A percentile compares a stretch with the other conserved stretches of the same genome.
phyloP scores from a whole-genome alignment of 345 rosid species.

The Aquilaria yunnanensis region DNA sequence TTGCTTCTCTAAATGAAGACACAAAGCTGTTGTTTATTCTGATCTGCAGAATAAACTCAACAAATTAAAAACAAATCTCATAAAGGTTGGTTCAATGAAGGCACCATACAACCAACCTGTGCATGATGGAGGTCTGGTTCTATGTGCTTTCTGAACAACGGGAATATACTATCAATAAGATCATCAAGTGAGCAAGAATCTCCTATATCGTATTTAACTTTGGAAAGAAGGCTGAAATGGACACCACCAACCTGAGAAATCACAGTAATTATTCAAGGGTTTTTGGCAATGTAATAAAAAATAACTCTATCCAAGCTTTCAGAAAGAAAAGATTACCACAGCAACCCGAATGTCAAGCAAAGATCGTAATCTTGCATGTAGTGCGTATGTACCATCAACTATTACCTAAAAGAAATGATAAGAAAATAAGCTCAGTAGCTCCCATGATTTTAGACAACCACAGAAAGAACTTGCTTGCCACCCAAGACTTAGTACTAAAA shows the following conservation, averaged over 20 bases:
- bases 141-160: conserved; percentile 91
- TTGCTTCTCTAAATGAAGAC: conserved; percentile 97
- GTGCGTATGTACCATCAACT: conserved; percentile 97
- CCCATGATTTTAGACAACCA: conserved; percentile 13
- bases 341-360: conserved; percentile 99
- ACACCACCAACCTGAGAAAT: conserved; percentile 91
- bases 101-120: conserved; percentile 47
- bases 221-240: conserved; percentile 97
- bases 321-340: conserved; percentile 49
- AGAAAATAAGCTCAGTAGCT: conserved; percentile 12
- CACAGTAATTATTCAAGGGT: conserved; percentile 14
- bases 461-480: conserved; percentile 40
- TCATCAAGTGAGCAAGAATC: conserved; percentile 91
- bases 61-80: conserved; percentile 20
- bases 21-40: conserved; percentile 97
- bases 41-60: conserved; percentile 60
- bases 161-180: conserved; percentile 97
- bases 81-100: conserved; percentile 3
- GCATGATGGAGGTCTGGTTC: conserved; percentile 99
- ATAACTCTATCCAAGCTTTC: conserved; percentile 6
- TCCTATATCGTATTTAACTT: conserved; percentile 94
- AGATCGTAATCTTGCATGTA: conserved; percentile 90
- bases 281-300: conserved; percentile 2
- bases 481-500: conserved; percentile 54
- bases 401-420: conserved; percentile 51